Conservation (phyloP, 345 rosid genomes). For the Rhodamnia argentea region DNA sequence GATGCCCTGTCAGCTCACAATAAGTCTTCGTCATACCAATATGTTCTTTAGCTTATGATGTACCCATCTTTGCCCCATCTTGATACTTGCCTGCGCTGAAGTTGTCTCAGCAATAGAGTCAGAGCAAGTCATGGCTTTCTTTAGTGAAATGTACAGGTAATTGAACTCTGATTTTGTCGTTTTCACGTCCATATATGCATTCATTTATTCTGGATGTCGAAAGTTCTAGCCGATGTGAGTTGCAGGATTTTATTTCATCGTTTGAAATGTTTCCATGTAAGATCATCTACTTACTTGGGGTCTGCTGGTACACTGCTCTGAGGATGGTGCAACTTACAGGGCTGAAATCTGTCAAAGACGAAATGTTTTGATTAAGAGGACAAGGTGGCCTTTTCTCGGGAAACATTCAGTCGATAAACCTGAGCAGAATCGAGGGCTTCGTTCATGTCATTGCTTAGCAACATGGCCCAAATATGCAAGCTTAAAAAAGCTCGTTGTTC, state of each 20-base stretch:
- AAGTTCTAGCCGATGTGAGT: background rate
- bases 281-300: background rate
- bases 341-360: background rate
- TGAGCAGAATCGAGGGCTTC: background rate
- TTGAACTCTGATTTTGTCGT: background rate
- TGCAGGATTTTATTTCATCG: background rate
- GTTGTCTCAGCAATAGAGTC: background rate
- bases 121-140: background rate
- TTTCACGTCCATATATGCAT: background rate
- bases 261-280: background rate
- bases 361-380: background rate
- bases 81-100: background rate
- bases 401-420: background rate
- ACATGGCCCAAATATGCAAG: background rate
- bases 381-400: background rate
- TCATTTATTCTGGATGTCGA: background rate
- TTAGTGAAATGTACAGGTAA: background rate
- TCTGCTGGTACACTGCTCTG: background rate
- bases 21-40: background rate
- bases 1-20: background rate
- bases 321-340: background rate
- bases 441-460: background rate
- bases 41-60: background rate
- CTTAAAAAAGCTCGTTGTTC: background rate
- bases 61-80: background rate